These are phyloP conservation scores for Schrenkiella parvula DNA, from an alignment of 345 rosid species.

Conservation along the genomic window DNA sequence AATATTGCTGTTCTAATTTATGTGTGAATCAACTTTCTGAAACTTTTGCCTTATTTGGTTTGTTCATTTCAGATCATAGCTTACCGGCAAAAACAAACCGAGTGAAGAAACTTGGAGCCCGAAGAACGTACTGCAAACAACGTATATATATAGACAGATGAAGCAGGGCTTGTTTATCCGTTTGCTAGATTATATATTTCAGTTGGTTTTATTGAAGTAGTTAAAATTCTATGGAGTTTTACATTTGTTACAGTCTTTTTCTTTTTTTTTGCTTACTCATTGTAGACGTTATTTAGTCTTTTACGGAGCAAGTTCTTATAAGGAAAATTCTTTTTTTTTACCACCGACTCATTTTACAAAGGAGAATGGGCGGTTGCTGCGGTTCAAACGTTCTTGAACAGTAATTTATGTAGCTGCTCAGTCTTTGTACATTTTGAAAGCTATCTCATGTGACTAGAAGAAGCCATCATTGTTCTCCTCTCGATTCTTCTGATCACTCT, in stretches of 20 bases:
- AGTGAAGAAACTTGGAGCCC: constrained; percentile 25
- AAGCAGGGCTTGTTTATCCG: constrained; percentile 23
- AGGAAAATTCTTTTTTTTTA: not conserved
- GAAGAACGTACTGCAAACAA: constrained; percentile 5
- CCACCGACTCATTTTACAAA: not conserved
- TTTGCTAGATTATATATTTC: constrained; percentile 19
- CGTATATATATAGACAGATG: constrained; percentile 22
- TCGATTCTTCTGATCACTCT: constrained; percentile 10
- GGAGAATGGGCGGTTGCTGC: not conserved
- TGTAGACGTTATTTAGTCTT: constrained; percentile 16
- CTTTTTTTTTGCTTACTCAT: not conserved
- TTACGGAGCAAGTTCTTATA: not conserved
- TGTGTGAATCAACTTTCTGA: constrained; percentile 17
- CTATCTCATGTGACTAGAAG: not conserved
- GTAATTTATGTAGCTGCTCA: not conserved
- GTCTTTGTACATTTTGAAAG: not conserved
- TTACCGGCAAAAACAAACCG: constrained; percentile 25
- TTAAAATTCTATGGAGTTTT: not conserved
- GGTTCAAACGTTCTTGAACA: constrained; percentile 81
- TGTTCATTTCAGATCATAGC: constrained; percentile 28
- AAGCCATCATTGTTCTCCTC: constrained; percentile 11
- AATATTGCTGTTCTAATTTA: not conserved
- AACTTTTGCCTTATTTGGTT: not conserved
- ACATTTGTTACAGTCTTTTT: not conserved
- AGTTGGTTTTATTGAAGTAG: constrained; percentile 8